These are phyloP conservation scores for Melaleuca alternifolia DNA, from an alignment of 345 rosid species.

Conservation along the genomic window DNA sequence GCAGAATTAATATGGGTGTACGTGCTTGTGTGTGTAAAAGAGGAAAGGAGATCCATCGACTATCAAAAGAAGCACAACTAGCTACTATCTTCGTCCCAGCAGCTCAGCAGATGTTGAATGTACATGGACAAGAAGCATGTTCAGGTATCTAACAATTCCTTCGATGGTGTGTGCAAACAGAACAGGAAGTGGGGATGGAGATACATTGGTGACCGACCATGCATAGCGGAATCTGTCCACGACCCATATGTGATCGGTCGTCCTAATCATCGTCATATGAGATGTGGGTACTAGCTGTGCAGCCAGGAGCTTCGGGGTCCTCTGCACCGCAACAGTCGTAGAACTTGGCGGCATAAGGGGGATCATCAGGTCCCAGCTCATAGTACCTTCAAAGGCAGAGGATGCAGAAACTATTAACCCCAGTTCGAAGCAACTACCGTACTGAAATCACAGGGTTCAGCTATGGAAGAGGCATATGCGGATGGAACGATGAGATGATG, in stretches of 20 bases:
- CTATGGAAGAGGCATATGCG: not conserved
- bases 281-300: slow-evolving; percentile 50
- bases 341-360: slow-evolving; percentile 89
- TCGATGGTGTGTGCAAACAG: not conserved
- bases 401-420: not conserved
- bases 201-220: not conserved
- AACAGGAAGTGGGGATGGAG: not conserved
- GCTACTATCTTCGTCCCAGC: not conserved
- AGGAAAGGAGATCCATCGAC: not conserved
- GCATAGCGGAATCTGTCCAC: not conserved
- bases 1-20: not conserved
- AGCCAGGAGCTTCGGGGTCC: slow-evolving; percentile 77
- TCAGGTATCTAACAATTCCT: not conserved
- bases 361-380: slow-evolving; percentile 75
- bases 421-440: not conserved
- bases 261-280: slow-evolving; percentile 57
- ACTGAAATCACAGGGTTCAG: not conserved
- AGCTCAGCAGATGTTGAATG: not conserved
- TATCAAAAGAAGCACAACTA: not conserved
- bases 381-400: slow-evolving; percentile 50
- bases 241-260: not conserved
- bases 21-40: not conserved
- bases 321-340: slow-evolving; percentile 92
- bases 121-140: not conserved
- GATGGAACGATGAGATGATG: not conserved